Conservation (phyloP, 1,139 yeast genomes). For the Candida sp. region DNA sequence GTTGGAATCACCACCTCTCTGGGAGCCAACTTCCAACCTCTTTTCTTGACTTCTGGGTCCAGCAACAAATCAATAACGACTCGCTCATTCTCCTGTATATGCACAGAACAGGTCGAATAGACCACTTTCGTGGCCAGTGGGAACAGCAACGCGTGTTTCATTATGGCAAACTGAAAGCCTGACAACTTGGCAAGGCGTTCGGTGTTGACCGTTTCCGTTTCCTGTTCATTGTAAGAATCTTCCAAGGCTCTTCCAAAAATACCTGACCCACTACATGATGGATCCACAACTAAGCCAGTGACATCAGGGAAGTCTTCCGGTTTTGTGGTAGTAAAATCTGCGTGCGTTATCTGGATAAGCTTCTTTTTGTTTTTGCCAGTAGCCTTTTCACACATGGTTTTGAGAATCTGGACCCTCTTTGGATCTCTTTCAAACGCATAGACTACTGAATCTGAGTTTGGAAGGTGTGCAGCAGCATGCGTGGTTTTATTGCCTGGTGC, state of each 20-base stretch:
- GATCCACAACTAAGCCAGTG: constrained; percentile 89
- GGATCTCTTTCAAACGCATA: constrained; percentile 89
- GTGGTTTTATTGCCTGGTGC: constrained; percentile 99
- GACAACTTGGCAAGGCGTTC: constrained; percentile 75
- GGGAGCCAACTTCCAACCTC: constrained; percentile 79
- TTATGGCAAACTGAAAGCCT: constrained; percentile 84
- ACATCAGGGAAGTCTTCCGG: constrained; percentile 68
- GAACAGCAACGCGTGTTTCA: constrained; percentile 85
- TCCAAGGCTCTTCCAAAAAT: constrained; percentile 84
- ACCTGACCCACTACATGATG: constrained; percentile 98
- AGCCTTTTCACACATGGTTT: constrained; percentile 81
- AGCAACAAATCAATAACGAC: constrained; percentile 80
- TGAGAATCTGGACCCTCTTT: constrained; percentile 70
- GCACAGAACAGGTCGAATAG: constrained; percentile 95
- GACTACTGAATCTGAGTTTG: constrained; percentile 30
- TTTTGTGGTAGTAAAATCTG: constrained; percentile 77
- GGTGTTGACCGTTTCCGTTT: constrained; percentile 45
- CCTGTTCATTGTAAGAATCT: constrained; percentile 42
- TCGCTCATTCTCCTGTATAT: constrained; percentile 90
- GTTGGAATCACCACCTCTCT: constrained; percentile 67
- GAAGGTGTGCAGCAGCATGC: constrained; percentile 73
- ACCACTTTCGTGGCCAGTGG: constrained; percentile 82
- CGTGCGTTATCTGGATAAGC: constrained; percentile 72
- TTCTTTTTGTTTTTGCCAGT: constrained; percentile 52
- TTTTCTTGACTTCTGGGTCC: constrained; percentile 59